Base-by-base conservation (phyloP, 2,329 filamentous ascomycete species). In the Aspergillus aculeatus region DNA sequence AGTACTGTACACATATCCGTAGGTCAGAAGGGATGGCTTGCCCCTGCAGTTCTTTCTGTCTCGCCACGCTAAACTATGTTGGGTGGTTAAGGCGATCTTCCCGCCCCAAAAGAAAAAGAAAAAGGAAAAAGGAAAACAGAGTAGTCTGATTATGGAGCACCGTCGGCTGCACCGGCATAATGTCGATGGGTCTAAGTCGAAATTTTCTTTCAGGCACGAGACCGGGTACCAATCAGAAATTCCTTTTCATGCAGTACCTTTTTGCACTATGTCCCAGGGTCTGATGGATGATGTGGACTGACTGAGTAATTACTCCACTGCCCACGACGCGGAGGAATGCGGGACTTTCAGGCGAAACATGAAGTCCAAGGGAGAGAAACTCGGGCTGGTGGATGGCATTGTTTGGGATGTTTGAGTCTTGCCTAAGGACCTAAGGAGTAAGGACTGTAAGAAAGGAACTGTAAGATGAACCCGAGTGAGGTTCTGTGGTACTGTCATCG, bases 121-220 rank as follows among this genome's bases (percentile, higher is more conserved):
- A 5, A 6, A 35, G 14, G 14, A 35, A 16, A 1, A 35, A 5
- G 12, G 12, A 35, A 12, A 44, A 14, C 19, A n/a, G 19, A 16
- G 19, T 5, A 44, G 38, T 44, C 38, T 44, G 38, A 16, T 44
- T 44, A 44, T 44, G 38, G 38, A n/a, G 38, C 38, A 44, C 38
- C 44, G 44, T 55, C 53, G 53, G 53, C 41, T 55, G 53, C 31
- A 47, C 53, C 53, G 53, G 53, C 53, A 55, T 47, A 35, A 35
- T 47, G 53, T 55, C 53, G 53, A 55, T 55, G 53, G 44, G 53
- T 26, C 21, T 21, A 47, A 38, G 29, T 29, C 38, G 51, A 47
- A 55, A 48, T 48, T 55, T 35, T 31, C 19, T 14, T 16, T 19
- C 21, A 44, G 44, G 24, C 52, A 54, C 52, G 52, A 47, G 53